Evolutionary conservation across 2,329 filamentous ascomycete species (phyloP).

Genomic region (Fulvia fulva): DNA sequence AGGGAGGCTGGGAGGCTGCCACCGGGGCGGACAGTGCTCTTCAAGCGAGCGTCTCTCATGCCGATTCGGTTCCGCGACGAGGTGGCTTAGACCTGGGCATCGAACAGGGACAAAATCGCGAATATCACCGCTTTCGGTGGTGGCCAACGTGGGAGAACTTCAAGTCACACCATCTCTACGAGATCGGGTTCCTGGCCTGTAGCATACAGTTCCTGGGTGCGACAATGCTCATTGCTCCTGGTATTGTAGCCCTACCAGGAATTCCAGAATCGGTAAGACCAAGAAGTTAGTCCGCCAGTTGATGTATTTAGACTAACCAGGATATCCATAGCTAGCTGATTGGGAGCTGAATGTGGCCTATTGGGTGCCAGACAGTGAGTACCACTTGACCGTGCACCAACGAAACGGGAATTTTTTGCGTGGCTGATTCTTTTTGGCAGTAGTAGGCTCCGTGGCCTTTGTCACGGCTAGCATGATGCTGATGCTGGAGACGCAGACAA

Average conservation of each 20-base stretch:
- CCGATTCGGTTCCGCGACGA: conserved; percentile 15
- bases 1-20: conserved; percentile 15
- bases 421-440: neutral
- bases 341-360: conserved; percentile 11
- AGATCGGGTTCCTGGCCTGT: conserved; percentile 31
- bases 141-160: conserved; percentile 25
- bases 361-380: conserved; percentile 25
- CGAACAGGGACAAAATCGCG: conserved; percentile 7
- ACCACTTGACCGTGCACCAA: no score
- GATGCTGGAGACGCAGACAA: conserved; percentile 30
- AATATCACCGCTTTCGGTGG: conserved; percentile 16
- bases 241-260: conserved; percentile 27
- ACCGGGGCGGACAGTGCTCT: conserved; percentile 11
- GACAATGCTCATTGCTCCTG: conserved; percentile 25
- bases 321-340: neutral
- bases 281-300: conserved; percentile 13
- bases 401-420: no score
- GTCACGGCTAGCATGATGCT: conserved; percentile 29
- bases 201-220: conserved; percentile 30
- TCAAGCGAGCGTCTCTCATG: conserved; percentile 12
- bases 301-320: neutral
- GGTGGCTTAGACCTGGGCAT: conserved; percentile 17
- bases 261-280: conserved; percentile 24
- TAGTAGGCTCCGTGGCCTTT: conserved; percentile 29
- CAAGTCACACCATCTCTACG: conserved; percentile 25